These are phyloP conservation scores for Striga asiatica DNA, from an alignment of 257 asterid genomes.

Conservation along the genomic window DNA sequence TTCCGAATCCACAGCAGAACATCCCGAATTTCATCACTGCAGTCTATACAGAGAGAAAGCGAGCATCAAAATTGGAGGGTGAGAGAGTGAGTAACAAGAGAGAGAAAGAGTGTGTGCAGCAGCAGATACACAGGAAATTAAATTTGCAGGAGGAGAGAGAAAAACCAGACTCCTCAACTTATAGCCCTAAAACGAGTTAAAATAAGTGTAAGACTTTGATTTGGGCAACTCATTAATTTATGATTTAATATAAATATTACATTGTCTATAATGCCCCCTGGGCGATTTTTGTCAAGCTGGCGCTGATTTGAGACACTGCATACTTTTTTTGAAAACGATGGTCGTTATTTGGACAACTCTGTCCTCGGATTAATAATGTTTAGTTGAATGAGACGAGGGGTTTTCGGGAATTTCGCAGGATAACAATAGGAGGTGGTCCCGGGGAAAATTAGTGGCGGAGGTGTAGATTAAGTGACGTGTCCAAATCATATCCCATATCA, in stretches of 20 bases:
- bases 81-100: constrained; percentile 19
- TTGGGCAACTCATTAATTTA: constrained; percentile 6
- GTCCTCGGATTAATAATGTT: constrained; percentile 10
- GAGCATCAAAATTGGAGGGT: not conserved
- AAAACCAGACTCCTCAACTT: too few species aligned
- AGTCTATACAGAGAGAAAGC: constrained; percentile 24
- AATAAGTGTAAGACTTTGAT: constrained; percentile 17
- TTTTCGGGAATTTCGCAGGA: not conserved
- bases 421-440: constrained; percentile 18
- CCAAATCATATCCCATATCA: constrained; percentile 10
- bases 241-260: not conserved
- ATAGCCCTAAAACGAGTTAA: constrained; percentile 7
- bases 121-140: not conserved
- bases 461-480: constrained; percentile 40
- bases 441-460: constrained; percentile 36
- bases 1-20: constrained; percentile 22
- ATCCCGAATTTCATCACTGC: constrained; percentile 17
- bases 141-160: not conserved
- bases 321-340: constrained; percentile 41
- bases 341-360: constrained; percentile 13
- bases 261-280: constrained; percentile 26
- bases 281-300: constrained; percentile 24
- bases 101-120: constrained; percentile 17
- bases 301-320: constrained; percentile 20
- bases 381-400: not conserved